A percentile compares a stretch with the other conserved stretches of the same genome.
phyloP scores from a whole-genome alignment of 495 filamentous ascomycete species.

The Lophiostoma macrostomum region DNA sequence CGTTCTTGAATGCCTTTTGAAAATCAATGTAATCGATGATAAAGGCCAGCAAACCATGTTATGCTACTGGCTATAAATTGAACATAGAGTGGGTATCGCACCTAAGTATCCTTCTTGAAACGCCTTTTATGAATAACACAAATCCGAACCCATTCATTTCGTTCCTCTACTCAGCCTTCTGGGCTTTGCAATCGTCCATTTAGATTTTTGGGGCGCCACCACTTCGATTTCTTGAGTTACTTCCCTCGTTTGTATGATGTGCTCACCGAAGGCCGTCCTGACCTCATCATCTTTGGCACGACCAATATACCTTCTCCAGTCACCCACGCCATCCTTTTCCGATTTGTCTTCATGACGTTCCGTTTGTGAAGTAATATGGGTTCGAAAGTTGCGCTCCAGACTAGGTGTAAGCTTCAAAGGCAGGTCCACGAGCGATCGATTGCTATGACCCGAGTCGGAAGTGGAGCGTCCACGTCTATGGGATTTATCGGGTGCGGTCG shows the following conservation, averaged over 20 bases:
- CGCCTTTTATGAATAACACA: too few species aligned
- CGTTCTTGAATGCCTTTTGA: too few species aligned
- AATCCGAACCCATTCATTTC: background rate
- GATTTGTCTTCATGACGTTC: background rate
- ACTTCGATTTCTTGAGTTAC: conserved; percentile 16
- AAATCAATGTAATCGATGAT: too few species aligned
- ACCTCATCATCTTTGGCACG: conserved; percentile 2
- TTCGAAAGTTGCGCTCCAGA: conserved; percentile 8
- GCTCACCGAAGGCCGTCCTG: conserved; percentile 4
- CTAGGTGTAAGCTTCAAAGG: conserved; percentile 14
- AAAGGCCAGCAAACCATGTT: too few species aligned
- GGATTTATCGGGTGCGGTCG: background rate
- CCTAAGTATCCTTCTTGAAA: too few species aligned
- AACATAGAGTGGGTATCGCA: too few species aligned
- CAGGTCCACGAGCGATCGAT: conserved; percentile 7
- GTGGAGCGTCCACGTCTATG: background rate
- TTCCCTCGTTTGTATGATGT: conserved; percentile 14
- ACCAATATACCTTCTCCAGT: conserved; percentile 9
- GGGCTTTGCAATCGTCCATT: conserved; percentile 2
- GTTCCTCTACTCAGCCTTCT: conserved; percentile 1
- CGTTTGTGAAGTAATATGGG: conserved; percentile 6
- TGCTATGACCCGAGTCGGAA: conserved; percentile 6
- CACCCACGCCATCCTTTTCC: background rate
- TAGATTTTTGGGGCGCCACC: conserved; percentile 5
- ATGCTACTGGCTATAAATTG: too few species aligned